Conservation (phyloP, 176 grass and related monocot species). For the Musa acuminata region DNA sequence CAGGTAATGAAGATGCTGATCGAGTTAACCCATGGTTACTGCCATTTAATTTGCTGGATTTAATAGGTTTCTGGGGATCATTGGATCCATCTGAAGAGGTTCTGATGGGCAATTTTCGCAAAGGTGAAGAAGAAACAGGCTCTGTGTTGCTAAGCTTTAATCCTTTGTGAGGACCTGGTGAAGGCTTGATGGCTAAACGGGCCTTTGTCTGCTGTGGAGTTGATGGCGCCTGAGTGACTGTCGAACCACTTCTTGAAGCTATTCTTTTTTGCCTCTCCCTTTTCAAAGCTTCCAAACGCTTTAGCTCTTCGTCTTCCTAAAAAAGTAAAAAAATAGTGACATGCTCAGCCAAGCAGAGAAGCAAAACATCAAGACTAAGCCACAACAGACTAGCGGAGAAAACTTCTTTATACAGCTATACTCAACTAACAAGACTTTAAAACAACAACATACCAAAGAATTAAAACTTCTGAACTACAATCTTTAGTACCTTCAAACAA, state of each 20-base stretch:
- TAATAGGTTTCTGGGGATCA: slow-evolving; percentile 21
- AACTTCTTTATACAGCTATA: neutral
- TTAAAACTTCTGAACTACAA: neutral
- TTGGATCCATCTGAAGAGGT: slow-evolving; percentile 28
- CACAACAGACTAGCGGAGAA: neutral
- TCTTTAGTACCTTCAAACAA: neutral
- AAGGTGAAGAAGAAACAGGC: slow-evolving; percentile 17
- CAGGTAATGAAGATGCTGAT: slow-evolving; percentile 55
- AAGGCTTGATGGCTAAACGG: slow-evolving; percentile 15
- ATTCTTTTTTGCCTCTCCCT: slow-evolving; percentile 92
- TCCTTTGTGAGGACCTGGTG: slow-evolving; percentile 53
- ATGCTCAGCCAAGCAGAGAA: neutral
- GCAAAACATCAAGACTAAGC: neutral
- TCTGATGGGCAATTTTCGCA: slow-evolving; percentile 19
- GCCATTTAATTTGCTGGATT: slow-evolving; percentile 14
- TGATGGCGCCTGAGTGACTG: slow-evolving; percentile 22
- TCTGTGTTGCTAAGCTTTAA: slow-evolving; percentile 41
- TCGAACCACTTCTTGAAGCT: slow-evolving; percentile 37
- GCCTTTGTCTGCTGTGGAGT: slow-evolving; percentile 11
- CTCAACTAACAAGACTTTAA: neutral
- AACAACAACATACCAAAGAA: neutral
- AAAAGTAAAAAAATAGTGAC: slow-evolving; percentile 12
- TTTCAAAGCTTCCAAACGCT: slow-evolving; percentile 82
- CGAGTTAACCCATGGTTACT: slow-evolving; percentile 45
- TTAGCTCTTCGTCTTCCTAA: slow-evolving; percentile 84